A percentile compares a stretch with the other conserved stretches of the same genome.
Evolutionary conservation across 2,329 filamentous ascomycete genomes (phyloP).

Genomic region (Alternaria panax): DNA sequence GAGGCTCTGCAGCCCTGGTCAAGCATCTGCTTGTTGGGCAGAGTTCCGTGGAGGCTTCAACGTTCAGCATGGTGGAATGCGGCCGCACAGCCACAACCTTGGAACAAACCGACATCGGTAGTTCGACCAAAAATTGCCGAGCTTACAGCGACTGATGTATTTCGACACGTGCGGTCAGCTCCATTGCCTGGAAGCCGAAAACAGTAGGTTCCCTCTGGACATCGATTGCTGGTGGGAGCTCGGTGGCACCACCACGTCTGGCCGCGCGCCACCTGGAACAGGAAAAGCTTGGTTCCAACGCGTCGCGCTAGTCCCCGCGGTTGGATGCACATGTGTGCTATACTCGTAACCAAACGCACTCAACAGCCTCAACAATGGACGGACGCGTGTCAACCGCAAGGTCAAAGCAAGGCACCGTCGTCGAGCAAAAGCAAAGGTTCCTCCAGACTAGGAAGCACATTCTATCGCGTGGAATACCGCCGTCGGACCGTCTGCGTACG

Average conservation of each 20-base stretch:
- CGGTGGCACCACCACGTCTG: not conserved
- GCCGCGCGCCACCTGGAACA: not conserved
- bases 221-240: not conserved
- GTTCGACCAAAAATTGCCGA: not conserved
- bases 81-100: conserved; percentile 17
- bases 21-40: not conserved
- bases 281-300: not conserved
- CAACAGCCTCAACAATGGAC: conserved; percentile 10
- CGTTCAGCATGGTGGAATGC: conserved; percentile 17
- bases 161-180: not conserved
- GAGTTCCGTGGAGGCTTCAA: not conserved
- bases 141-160: not conserved
- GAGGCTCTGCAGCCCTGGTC: not conserved
- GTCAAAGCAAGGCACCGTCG: conserved; percentile 52
- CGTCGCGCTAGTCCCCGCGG: conserved; percentile 15
- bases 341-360: not conserved
- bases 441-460: conserved; percentile 68
- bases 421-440: conserved; percentile 70
- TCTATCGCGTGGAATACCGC: conserved; percentile 66
- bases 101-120: not conserved
- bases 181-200: not conserved
- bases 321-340: not conserved
- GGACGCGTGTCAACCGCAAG: conserved; percentile 13
- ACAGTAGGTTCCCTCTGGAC: not conserved
- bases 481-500: conserved; percentile 62